Evolutionary conservation across 2,329 filamentous ascomycete species (phyloP), one percentile per base, ranked within the genome.

Genomic region (Neopestalotiopsis rosae): DNA sequence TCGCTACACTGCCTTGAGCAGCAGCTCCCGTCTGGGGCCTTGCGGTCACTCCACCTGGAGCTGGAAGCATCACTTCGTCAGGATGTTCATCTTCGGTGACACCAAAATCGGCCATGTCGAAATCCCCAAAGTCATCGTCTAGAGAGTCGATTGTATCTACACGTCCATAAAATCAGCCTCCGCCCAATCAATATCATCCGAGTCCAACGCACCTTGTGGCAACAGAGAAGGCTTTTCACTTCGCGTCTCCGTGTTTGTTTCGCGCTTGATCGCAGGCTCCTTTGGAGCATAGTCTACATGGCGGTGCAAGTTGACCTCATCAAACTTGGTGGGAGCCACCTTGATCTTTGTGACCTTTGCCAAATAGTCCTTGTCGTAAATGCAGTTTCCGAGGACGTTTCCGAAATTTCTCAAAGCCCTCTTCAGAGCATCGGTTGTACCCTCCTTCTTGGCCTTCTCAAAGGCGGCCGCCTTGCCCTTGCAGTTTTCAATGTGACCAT

Each of bases 371-470:
- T 98, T 97, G 83, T 99, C 96, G 81, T 99, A 98, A 69, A 99
- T 91, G 84, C 96, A 99, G 78, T 98, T 99, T n/a, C 96, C 96
- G 67, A 99, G 85, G 17, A 98, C 92, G 75, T 98, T 98, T 69
- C 96, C 96, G 81, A 99, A 99, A 72, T 91, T 98, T 69, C 95
- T 88, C 76, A 99, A 79, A 1, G 96, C 90, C 73, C 96, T 88
- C 82, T 99, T 99, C 77, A 99, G 79, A 1, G 91, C 96, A 81
- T 99, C 96, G 10, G 97, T 98, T 2, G 94, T 97, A 7, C 94
- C 97, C 83, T 98, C 95, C 80, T 99, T 99, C 84, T 98, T 99
- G 1, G 96, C 95, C 82, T 99, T 99, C 79, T 99, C 96, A 76
- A 98, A 99, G 0, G 95, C 96, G 65, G 93, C 92, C 3, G 95